Base-by-base conservation (phyloP, 2,329 filamentous ascomycete genomes). In the Geosmithia putterillii region DNA sequence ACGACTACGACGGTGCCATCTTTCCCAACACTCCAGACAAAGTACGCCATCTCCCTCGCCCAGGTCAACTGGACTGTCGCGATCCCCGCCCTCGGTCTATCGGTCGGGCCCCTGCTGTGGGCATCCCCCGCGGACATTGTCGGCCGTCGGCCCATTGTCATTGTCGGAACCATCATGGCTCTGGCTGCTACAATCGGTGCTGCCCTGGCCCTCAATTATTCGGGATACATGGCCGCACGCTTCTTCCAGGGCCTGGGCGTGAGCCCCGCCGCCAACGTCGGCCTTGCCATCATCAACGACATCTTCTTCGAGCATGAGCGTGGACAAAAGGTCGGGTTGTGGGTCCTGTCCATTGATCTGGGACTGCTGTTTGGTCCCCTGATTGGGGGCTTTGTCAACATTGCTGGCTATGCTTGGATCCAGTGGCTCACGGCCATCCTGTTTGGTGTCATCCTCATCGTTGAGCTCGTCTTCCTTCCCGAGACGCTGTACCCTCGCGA, bases 161-260 rank as follows among this genome's bases (percentile, higher is more conserved):
- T 77, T 22, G 43, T 64, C 19, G 46, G 66, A 59, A 51, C 62
- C 23, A 38, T 52, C 42, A 51, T 62, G 42, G 53, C 59, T 17
- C 48, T 64, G 22, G 54, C 51, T 17, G 49, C 60, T 3, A 59
- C 56, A 32, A 47, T 61, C 36, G 58, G 60, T 41, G 58, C 58
- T 22, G 56, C 60, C 9, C 49, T 59, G 6, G 54, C 60, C 15
- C 56, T 5, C 20, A 53, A 55, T 22, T 73, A 73, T 51, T 49
- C 54, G 2, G 65, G 65, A 0, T 77, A 77, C 53, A 74, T 78
- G 70, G 67, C 69, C n/a, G 71, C 70, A 2, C 59, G 74, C 3
- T 75, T 77, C 51, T 74, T 77, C 51, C 73, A 78, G 51, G 74
- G 74, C 0, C 60, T 77, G 9, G 73, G 73, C 0, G 70, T 72